Base-by-base conservation (phyloP, 768 basidiomycete genomes). In the Coprinopsis sp. region DNA sequence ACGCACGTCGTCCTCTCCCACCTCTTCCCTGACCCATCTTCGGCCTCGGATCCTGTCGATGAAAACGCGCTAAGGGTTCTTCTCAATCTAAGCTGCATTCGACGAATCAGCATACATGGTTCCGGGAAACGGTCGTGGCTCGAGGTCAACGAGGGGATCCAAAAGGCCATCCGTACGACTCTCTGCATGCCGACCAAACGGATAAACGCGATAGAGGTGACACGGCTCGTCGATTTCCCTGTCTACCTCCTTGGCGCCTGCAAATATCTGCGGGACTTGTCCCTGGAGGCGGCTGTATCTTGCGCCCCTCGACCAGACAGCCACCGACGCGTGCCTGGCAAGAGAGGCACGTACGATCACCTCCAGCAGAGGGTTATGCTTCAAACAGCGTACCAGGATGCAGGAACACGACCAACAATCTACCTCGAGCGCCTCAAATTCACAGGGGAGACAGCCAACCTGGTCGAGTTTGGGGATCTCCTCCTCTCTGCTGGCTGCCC, bases 191-290 rank as follows among this genome's bases (percentile, higher is more conserved):
- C 37, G 7, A 38, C 37, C 6, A 47, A 41, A 33, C 27, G 25
- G 13, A 21, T 47, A 8, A 31, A 37, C 4, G 8, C 13, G 11
- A 38, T 47, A 18, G 46, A 47, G 13, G 46, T 41, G 12, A 14
- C 13, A 7, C 30, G 11, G 3, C 39, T 47, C 19, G 30, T 38
- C 8, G 38, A 47, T 11, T 47, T 47, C 31, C 46, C 46, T 18
- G 46, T 47, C 3, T 47, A 47, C 19, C 38, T 47, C 14, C 46
- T 47, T 38, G 46, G 41, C 5, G 46, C 37, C 5, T 47, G 46
- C 25, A 37, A 29, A 11, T 47, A 37, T 11, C 38, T 47, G 28
- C 39, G 41, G 38, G 22, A 41, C 13, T 30, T 47, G 12, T 27
- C 46, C 11, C 46, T 47, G 16, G 18, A 14, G 10, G 29, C n/a